A percentile compares a stretch with the other conserved stretches of the same genome.
Conservation (phyloP, 805 yeast genomes). For the Cyberlindnera subsufficiens region DNA sequence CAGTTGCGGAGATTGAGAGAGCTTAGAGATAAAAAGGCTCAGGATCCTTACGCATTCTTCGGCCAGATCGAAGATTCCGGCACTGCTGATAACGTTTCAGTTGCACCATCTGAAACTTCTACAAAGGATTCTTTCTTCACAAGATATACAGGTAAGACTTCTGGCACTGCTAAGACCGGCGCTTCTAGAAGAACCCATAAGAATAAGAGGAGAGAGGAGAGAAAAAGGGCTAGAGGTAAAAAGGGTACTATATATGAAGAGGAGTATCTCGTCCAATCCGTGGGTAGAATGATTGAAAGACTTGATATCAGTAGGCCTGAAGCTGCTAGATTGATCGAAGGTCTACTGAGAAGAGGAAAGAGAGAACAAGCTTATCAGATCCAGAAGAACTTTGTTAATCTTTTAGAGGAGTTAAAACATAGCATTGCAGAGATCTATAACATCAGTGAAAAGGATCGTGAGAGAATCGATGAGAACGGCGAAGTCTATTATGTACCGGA, state of each 20-base stretch:
- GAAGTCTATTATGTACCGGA: slow-evolving; percentile 72
- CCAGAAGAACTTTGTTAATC: slow-evolving; percentile 58
- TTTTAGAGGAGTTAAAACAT: slow-evolving; percentile 49
- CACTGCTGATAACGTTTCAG: slow-evolving; percentile 87
- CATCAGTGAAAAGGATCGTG: slow-evolving; percentile 80
- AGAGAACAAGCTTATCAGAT: slow-evolving; percentile 78
- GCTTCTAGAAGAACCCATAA: slow-evolving; percentile 90
- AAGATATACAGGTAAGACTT: slow-evolving; percentile 91
- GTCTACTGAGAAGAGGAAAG: slow-evolving; percentile 64
- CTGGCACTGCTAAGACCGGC: slow-evolving; percentile 95
- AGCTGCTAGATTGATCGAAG: slow-evolving; percentile 67
- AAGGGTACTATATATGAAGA: slow-evolving; percentile 98
- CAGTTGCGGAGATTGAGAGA: slow-evolving; percentile 83
- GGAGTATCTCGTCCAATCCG: slow-evolving; percentile 83
- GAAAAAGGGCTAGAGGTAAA: slow-evolving; percentile 94
- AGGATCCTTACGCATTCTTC: slow-evolving; percentile 82
- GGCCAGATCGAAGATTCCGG: slow-evolving; percentile 57
- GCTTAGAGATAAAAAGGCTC: slow-evolving; percentile 72
- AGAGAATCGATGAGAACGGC: slow-evolving; percentile 86
- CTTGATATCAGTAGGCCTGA: slow-evolving; percentile 69
- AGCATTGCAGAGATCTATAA: slow-evolving; percentile 70
- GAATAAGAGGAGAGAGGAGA: slow-evolving; percentile 89
- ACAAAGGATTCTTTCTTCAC: slow-evolving; percentile 92
- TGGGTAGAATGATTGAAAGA: slow-evolving; percentile 83
- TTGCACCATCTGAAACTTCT: slow-evolving; percentile 92